A percentile compares a stretch with the other conserved stretches of the same genome.
phyloP scores from a whole-genome alignment of 2,329 filamentous ascomycete genomes.

The Aspergillus sp. region DNA sequence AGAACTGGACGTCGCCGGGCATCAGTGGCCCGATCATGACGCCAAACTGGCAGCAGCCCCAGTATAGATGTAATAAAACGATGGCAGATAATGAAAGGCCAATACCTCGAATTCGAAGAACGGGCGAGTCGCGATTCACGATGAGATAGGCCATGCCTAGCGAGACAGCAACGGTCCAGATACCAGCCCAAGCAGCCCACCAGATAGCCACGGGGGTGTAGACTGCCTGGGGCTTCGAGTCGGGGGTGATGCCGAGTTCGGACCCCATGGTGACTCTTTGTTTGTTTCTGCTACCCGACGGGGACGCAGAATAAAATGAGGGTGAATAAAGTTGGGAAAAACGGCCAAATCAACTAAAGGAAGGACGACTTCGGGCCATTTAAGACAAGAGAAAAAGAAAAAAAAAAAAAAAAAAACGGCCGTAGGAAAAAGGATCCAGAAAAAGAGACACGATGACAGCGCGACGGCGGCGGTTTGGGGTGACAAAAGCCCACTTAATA shows the following conservation, averaged over 20 bases:
- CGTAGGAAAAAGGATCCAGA: neutral
- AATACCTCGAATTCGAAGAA: slow-evolving; percentile 41
- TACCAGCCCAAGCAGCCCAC: slow-evolving; percentile 27
- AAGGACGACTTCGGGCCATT: neutral
- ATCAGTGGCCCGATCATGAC: slow-evolving; percentile 36
- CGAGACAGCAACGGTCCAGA: slow-evolving; percentile 35
- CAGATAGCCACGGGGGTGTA: slow-evolving; percentile 27
- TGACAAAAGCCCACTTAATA: neutral
- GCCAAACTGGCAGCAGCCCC: slow-evolving; percentile 34
- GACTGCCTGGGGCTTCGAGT: slow-evolving; percentile 23
- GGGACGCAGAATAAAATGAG: neutral
- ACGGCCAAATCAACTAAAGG: neutral
- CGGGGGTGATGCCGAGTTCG: slow-evolving; percentile 27
- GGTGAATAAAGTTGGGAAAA: slow-evolving; percentile 1
- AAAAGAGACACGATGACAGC: neutral
- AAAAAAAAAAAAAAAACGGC: neutral
- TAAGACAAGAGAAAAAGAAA: neutral
- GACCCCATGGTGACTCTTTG: slow-evolving; percentile 28
- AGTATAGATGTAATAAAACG: slow-evolving; percentile 40
- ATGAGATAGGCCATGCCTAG: slow-evolving; percentile 34
- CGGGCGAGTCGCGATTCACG: slow-evolving; percentile 32
- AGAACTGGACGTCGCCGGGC: slow-evolving; percentile 59
- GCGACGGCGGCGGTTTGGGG: neutral
- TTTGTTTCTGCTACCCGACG: neutral
- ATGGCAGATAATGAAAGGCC: slow-evolving; percentile 36